Base-by-base conservation (phyloP, 2,329 filamentous ascomycete species). In the Sporothrix dimorphospora region DNA sequence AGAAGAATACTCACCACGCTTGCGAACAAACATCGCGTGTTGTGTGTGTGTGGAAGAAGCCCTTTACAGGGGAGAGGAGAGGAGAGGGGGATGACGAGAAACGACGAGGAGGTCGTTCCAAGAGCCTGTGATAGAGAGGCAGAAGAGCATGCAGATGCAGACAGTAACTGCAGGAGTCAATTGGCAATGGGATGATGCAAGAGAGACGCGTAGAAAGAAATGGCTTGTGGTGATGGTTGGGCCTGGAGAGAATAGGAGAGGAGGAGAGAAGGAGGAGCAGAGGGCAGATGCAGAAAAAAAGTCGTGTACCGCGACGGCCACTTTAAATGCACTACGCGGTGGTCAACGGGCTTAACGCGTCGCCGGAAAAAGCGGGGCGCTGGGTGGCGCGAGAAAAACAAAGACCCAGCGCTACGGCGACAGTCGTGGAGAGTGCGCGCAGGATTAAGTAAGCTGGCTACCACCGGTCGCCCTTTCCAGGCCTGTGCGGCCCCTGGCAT, bases 21-120 rank as follows among this genome's bases (percentile, higher is more conserved):
- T 89, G 81, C 85, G 86, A 80, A 90, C 88, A 80, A 86, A 90
- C 88, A 90, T 90, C 78, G 78, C 81, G 83, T 55, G 47, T 66
- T 63, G 63, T 69, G 69, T 57, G 66, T 61, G 51, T 51, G 45
- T 45, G 55, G 1, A 40, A 63, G 59, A 65, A 27, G 38, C 59
- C 55, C 68, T 61, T 70, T 75, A 74, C 72, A 73, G 67, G 70
- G 71, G 71, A 73, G 71, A 69, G 53, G 49, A 53, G 67, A 63
- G 21, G 45, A 59, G 40, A 66, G 24, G 67, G 53, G 21, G 61
- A 55, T 8, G 72, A 63, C 9, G 42, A 59, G 65, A 47, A 38
- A 45, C 34, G 42, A 21, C 42, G 51, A 59, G n/a, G 40, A 69
- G 34, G 53, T 24, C 40, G 59, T 65, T 65, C 38, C 38, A n/a